A percentile compares a stretch with the other conserved stretches of the same genome.
Conservation (phyloP, 768 basidiomycete genomes). For the Amanita phalloides region DNA sequence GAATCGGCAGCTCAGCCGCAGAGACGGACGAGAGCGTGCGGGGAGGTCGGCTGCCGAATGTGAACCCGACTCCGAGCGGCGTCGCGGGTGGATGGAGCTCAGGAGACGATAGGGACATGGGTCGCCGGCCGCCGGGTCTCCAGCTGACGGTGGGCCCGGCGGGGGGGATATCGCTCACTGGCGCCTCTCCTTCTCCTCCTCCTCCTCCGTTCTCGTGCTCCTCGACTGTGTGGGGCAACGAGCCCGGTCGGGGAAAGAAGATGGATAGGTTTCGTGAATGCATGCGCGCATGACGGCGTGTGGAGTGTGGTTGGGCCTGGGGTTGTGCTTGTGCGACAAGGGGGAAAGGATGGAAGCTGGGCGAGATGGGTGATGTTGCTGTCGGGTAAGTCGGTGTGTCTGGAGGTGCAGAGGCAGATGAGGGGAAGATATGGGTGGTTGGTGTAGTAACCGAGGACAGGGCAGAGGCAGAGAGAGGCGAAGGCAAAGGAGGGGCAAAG, state of each 20-base stretch:
- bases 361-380: neutral
- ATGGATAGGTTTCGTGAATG: constrained; percentile 89
- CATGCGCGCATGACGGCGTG: constrained; percentile 53
- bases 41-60: constrained; percentile 49
- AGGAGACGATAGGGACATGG: neutral
- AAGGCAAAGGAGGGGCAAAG: constrained; percentile 23
- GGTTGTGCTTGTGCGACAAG: neutral
- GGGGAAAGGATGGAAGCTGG: neutral
- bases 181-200: constrained; percentile 31
- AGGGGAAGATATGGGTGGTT: constrained; percentile 8
- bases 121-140: neutral
- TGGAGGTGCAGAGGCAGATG: constrained; percentile 12
- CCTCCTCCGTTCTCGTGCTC: constrained; percentile 28
- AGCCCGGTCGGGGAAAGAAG: constrained; percentile 80
- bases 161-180: constrained; percentile 34
- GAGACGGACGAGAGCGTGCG: neutral
- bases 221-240: constrained; percentile 45
- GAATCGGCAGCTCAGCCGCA: constrained; percentile 6
- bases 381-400: constrained; percentile 8
- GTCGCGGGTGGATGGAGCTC: constrained; percentile 12
- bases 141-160: constrained; percentile 25
- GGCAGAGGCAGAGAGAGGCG: constrained; percentile 33
- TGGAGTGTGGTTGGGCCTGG: constrained; percentile 16
- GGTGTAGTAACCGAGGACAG: constrained; percentile 8
- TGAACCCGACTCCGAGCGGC: constrained; percentile 46